Evolutionary conservation across 78 protist species (phyloP), one percentile per base, ranked within the genome.

Genomic region (Chrysochromulina tobinii): DNA sequence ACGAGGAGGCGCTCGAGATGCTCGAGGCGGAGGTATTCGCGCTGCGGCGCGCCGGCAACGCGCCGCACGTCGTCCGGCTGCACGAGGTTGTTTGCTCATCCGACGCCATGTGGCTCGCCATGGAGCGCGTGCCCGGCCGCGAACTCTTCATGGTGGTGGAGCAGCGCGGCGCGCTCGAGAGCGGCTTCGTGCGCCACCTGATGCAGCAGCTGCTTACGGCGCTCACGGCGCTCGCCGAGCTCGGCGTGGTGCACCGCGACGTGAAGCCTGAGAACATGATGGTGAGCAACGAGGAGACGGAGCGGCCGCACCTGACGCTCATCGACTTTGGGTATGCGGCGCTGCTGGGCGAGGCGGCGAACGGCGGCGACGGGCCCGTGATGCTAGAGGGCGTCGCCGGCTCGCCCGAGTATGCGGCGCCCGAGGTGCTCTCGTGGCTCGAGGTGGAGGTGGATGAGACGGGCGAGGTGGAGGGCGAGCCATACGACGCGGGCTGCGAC

Each of bases 1-100:
- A 66, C 72, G 72, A 66, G 72, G 72, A 66, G 72, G 72, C 72
- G 7, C 72, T 66, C 72, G 72, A 4, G 72, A 66, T 66, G 72
- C 72, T 66, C 72, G 72, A 15, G 25, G 72, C 25, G n/a, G 72
- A 66, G n/a, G 9, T 9, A 9, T 3, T 6, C 72, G 72, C 72
- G 18, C 72, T 66, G 72, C 72, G 72, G 48, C 72, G 9, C 72
- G 72, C 72, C 18, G n/a, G 9, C 48, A 9, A 18, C n/a, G n/a
- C 6, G n/a, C 5, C 72, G 48, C 72, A 21, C 9, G 72, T 66
- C 9, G 72, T 66, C 72, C 18, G 72, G 25, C 72, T 66, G 72
- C 72, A 14, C 18, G 72, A 66, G 72, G 72, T 66, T 3, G n/a
- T 66, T 21, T 4, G 72, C 18, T 18, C 72, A 14, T 21, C 72